phyloP scores from a whole-genome alignment of 2,329 filamentous ascomycete genomes.

The Fusarium torulosum region DNA sequence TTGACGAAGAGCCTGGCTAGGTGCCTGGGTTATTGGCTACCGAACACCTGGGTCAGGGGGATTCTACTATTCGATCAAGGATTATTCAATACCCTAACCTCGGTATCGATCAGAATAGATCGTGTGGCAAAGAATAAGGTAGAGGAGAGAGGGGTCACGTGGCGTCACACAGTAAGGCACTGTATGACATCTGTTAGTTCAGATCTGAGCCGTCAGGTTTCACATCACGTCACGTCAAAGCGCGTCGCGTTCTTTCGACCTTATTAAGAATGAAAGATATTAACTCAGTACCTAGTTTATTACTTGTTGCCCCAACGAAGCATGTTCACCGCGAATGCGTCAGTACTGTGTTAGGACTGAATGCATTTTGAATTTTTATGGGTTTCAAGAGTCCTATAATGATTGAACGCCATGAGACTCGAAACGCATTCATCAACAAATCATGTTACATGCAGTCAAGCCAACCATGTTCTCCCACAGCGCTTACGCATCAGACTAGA shows the following conservation, averaged over 20 bases:
- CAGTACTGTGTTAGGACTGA: too few relatives aligned
- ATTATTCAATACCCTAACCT: constrained; percentile 26
- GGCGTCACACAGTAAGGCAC: constrained; percentile 8
- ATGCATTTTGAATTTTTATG: too few relatives aligned
- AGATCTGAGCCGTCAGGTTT: constrained; percentile 2
- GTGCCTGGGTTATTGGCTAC: constrained; percentile 34
- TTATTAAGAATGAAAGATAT: background rate
- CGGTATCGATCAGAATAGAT: constrained; percentile 21
- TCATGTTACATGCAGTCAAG: too few relatives aligned
- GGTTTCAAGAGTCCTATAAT: too few relatives aligned
- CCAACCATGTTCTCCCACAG: too few relatives aligned
- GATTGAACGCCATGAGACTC: too few relatives aligned
- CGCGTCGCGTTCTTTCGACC: constrained; percentile 29
- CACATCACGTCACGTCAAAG: constrained; percentile 15
- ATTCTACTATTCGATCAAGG: constrained; percentile 22
- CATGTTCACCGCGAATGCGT: constrained; percentile 5
- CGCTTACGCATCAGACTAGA: too few relatives aligned
- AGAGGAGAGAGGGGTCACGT: constrained; percentile 30
- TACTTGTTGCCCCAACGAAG: background rate
- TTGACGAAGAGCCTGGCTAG: constrained; percentile 1
- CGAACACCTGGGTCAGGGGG: constrained; percentile 36
- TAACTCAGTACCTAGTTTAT: background rate
- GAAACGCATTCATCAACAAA: too few relatives aligned
- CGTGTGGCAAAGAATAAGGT: constrained; percentile 33
- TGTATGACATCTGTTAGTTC: constrained; percentile 6